Base-by-base conservation (phyloP, 2,329 filamentous ascomycete species). In the Botrytis deweyae region DNA sequence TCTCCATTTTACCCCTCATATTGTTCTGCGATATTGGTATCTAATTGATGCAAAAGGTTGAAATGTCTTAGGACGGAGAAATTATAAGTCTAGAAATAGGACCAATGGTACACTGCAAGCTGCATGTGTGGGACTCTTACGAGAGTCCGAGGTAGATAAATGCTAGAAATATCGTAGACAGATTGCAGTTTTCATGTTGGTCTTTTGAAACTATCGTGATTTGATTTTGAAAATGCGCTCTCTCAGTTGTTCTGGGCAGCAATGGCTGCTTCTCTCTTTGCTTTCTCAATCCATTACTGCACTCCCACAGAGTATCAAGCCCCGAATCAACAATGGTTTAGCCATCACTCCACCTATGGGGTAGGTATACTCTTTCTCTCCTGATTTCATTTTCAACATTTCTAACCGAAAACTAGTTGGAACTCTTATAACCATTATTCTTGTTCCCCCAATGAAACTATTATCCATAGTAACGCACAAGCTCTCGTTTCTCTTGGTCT, bases 391-490 rank as follows among this genome's bases (percentile, higher is more conserved):
- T 40, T 25, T n/a, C 8, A 44, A 44, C 20, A 52, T 55, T 55
- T 29, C 40, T 62, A n/a, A 70, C 61, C 68, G 33, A 55, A 38
- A 22, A 55, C 20, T 20, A 78, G 77, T 69, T 87, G 85, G 85
- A 87, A 87, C 73, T 84, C 83, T 0, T 87, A 87, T 76, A 88
- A 88, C 64, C 82, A 84, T 52, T 87, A 86, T 78, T 81, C 80
- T 44, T 88, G 86, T 77, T 79, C 77, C 0, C 85, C 85, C 0
- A 85, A 83, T 61, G 84, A 87, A 70, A 78, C 77, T 0, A 84
- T 85, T n/a, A 83, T 87, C 4, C 82, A 83, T 25, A 81, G 82
- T 18, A 87, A 85, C 72, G 84, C 84, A 0, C 78, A 86, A 72
- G 86, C 85, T 4, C 77, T 88, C 1, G 81, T 86, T 1, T 82